Base-by-base conservation (phyloP, 768 basidiomycete species). In the Paxillus ammoniavirescens region DNA sequence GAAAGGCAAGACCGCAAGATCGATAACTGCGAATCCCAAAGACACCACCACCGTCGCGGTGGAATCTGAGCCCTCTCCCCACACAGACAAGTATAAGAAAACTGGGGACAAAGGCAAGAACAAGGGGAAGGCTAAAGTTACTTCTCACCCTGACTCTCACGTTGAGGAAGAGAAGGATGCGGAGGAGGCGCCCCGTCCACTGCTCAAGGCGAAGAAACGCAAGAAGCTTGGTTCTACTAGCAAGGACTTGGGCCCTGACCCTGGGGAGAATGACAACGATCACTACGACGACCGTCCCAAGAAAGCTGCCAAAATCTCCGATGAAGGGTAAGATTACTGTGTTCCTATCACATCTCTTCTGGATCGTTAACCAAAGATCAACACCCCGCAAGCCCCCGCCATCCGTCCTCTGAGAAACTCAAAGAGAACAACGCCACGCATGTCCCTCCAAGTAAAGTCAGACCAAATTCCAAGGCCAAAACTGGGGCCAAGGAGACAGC, bases 371-470 rank as follows among this genome's bases (percentile, higher is more conserved):
- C 7, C 17, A 18, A 40, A 6, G 46, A 55, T 17, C 1, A 17
- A 23, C 8, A 8, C 13, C 1, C 15, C 2, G 28, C 31, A 38
- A 61, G 67, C 12, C 44, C 45, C 46, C 21, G 37, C 7, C 54
- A 55, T n/a, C 42, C 47, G 8, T 61, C 61, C 1, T 71, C 68
- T 36, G 67, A 61, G 41, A 69, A 68, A 53, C 57, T 68, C n/a
- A 74, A 76, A 54, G 73, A 75, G 45, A 74, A 74, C 40, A 40
- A 57, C 28, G 17, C 50, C 4, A 45, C 31, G 44, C 3, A n/a
- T 53, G 33, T 42, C 33, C n/a, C 18, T 12, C 36, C 56, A 15
- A 53, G 17, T 31, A 52, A 52, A 23, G 42, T 28, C 8, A 33
- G 52, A 17, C 14, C 26, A 26, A n/a, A 3, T 6, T 2, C 31